Evolutionary conservation across 352 stramenopile genomes (phyloP).

Genomic region (Pythium phragmitis): DNA sequence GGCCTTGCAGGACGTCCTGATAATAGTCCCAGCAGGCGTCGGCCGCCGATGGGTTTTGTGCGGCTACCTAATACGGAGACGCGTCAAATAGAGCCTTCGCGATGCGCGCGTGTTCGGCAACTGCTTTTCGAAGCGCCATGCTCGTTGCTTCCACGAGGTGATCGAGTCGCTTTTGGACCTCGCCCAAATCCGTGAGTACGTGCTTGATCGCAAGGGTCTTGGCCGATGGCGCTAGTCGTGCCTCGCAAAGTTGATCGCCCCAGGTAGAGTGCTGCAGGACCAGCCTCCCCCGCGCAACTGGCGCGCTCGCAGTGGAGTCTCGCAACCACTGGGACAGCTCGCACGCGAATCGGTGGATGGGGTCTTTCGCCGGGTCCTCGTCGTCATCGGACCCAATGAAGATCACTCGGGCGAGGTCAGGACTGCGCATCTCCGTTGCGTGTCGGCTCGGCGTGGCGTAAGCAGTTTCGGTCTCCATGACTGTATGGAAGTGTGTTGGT

Average conservation of each 20-base stretch:
- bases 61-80: background rate
- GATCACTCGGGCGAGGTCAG: background rate
- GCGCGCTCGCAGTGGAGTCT: background rate
- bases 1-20: background rate
- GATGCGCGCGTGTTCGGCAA: background rate
- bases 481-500: too few relatives aligned
- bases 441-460: background rate
- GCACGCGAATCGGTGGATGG: background rate
- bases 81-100: background rate
- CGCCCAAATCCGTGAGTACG: too few relatives aligned
- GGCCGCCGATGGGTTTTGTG: background rate
- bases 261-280: background rate
- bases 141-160: background rate
- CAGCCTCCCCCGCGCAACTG: background rate
- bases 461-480: background rate
- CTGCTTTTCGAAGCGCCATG: too few relatives aligned
- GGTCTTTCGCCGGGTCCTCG: background rate
- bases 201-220: background rate
- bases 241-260: background rate
- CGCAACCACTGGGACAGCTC: constrained; percentile 1
- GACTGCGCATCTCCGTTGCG: too few relatives aligned
- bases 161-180: background rate
- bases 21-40: constrained; percentile 1
- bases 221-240: background rate
- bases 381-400: background rate